Evolutionary conservation across 176 grass and related monocot species (phyloP).

Genomic region (Pharus latifolius): DNA sequence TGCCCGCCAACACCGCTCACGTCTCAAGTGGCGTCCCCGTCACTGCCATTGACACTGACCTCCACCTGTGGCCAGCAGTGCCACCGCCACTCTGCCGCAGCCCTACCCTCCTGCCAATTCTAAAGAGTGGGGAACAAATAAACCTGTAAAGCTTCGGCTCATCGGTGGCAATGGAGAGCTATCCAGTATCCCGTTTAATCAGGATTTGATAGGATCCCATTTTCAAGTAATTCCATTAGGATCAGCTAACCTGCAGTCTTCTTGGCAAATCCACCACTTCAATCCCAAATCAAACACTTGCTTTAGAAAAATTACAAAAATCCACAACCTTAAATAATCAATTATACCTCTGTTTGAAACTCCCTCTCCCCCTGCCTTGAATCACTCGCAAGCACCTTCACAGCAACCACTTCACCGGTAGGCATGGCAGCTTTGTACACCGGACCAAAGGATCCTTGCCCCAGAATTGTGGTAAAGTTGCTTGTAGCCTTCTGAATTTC

Average conservation of each 20-base stretch:
- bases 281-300: not conserved
- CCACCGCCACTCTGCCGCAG: too few species aligned
- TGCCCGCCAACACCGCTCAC: too few species aligned
- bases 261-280: not conserved
- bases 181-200: too few species aligned
- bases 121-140: too few species aligned
- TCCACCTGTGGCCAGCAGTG: too few species aligned
- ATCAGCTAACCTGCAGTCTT: not conserved
- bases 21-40: too few species aligned
- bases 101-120: too few species aligned
- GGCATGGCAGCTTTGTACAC: conserved; percentile 93
- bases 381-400: conserved; percentile 84
- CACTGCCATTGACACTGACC: too few species aligned
- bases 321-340: not conserved
- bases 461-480: conserved; percentile 87
- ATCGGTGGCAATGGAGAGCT: too few species aligned
- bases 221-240: not conserved
- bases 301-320: not conserved
- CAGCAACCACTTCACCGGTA: conserved; percentile 75
- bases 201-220: too few species aligned
- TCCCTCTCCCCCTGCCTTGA: conserved; percentile 92
- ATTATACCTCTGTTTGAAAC: conserved; percentile 87
- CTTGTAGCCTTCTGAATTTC: conserved; percentile 89
- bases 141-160: too few species aligned
- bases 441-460: conserved; percentile 92